Evolutionary conservation across 495 filamentous ascomycete genomes (phyloP), one percentile per base, ranked within the genome.

Genomic region (Pyrenula massariospora): DNA sequence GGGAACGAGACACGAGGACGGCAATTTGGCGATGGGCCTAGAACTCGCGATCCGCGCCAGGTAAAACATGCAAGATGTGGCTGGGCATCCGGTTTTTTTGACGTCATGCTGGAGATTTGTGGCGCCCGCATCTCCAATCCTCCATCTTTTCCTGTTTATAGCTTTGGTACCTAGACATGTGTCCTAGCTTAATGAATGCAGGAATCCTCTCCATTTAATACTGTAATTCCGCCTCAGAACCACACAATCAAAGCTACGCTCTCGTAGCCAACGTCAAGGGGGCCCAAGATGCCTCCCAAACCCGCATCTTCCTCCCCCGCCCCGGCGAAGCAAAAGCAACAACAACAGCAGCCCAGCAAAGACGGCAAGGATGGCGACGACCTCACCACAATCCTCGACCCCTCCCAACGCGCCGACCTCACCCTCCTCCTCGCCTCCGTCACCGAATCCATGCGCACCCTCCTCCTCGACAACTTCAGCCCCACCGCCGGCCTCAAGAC

Each of bases 301-400:
- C 5, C 31, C 31, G 31, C 31, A 15, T 42, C 31, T 42, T 8
- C 31, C 15, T n/a, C n/a, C n/a, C n/a, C n/a, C n/a, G n/a, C n/a
- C n/a, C n/a, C n/a, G n/a, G 31, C 8, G 8, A 52, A 20, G 19
- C 50, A 52, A 52, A 21, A 20, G 50, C 50, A 8, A 20, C 8
- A 8, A 8, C 19, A 20, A 19, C n/a, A 52, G 10, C 42, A 48
- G 42, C n/a, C n/a, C n/a, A 48, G 19, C 11, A 48, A 48, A 19
- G 42, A 48, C 19, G 11, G 11, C 42, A 48, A 48, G 11, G 50
- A 52, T 52, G 69, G 65, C 50, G 72, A 75, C 63, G 72, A 76
- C 62, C 63, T 80, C 48, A 77, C 71, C 24, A 76, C 76, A 25
- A 73, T 77, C 50, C 59, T 80, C 52, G 69, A 77, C 58, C 73